Conservation (phyloP, 345 rosid species). For the Cardamine resedifolia region DNA sequence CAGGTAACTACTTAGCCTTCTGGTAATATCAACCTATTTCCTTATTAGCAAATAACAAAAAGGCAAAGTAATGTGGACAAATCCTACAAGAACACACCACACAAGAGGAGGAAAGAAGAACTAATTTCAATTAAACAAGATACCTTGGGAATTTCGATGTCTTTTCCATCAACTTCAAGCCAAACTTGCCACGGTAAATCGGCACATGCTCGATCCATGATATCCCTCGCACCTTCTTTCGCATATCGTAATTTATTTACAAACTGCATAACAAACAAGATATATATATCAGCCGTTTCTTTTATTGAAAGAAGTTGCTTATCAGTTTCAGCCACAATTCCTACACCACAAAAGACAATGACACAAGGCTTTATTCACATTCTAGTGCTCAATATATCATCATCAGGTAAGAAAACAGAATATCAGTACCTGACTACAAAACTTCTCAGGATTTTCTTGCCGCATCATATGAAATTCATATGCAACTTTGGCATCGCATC, state of each 20-base stretch:
- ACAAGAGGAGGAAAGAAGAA: neutral
- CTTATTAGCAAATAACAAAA: conserved; percentile 10
- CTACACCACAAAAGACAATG: neutral
- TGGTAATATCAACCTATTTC: neutral
- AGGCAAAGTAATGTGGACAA: conserved; percentile 4
- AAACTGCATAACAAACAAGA: conserved; percentile 51
- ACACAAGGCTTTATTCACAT: neutral
- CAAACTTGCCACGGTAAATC: conserved; percentile 84
- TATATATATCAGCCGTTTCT: conserved; percentile 21
- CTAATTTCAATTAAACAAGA: neutral
- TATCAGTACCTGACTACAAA: conserved; percentile 64
- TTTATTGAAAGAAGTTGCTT: neutral
- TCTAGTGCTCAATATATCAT: neutral
- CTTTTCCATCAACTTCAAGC: conserved; percentile 88
- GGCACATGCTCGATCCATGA: conserved; percentile 87
- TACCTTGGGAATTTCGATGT: conserved; percentile 76
- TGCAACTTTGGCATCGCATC: conserved; percentile 91
- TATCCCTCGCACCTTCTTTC: conserved; percentile 84
- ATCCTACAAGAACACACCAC: conserved; percentile 5
- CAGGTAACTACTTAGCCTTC: conserved; percentile 1
- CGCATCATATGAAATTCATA: conserved; percentile 75
- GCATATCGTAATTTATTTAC: conserved; percentile 86
- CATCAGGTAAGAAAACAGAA: conserved; percentile 1
- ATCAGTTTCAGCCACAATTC: neutral
- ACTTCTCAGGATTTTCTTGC: conserved; percentile 82